Base-by-base conservation (phyloP, 116 monocot species). In the Posidonia oceanica region DNA sequence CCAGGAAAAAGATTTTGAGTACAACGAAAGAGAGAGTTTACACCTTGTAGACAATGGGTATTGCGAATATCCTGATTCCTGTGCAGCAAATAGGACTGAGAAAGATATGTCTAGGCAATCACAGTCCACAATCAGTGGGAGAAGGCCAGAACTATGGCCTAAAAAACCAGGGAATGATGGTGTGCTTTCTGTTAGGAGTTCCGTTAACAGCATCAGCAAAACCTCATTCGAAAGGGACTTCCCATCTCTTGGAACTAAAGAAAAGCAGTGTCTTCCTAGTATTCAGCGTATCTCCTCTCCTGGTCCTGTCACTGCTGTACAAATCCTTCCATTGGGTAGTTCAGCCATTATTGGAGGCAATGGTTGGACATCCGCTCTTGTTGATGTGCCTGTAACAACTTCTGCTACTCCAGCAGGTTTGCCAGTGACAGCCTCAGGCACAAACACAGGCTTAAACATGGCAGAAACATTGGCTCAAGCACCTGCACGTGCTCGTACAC, bases 401-500 rank as follows among this genome's bases (percentile, higher is more conserved):
- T 75, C 69, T 60, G 62, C 37, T 78, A 54, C 64, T 73, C n/a
- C 78, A 22, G 68, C 22, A 12, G 61, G 58, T 54, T 52, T 39
- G 21, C 39, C 18, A 39, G 66, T 71, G 20, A 61, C 44, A 55
- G 37, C 70, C 7, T 44, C 60, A 38, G 72, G 56, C 61, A 56
- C 61, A 21, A 39, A 44, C 8, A 76, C 80, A 54, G 78, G 87
- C 40, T 77, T 87, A 72, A 83, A 88, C 71, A 95, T 95, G 95
- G 95, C 95, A 37, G 95, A 95, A 61, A 78, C 91, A 76, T 70
- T 95, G 79, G 84, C 79, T 59, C 88, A 88, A 64, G 63, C 82
- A 55, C 91, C 88, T 17, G 68, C 75, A 72, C 72, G 78, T 54
- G 73, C 70, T 75, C 80, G 86, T 69, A 74, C 75, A 21, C 88